Evolutionary conservation across 345 rosid genomes (phyloP), one percentile per base, ranked within the genome.

Genomic region (Syzygium oleosum): DNA sequence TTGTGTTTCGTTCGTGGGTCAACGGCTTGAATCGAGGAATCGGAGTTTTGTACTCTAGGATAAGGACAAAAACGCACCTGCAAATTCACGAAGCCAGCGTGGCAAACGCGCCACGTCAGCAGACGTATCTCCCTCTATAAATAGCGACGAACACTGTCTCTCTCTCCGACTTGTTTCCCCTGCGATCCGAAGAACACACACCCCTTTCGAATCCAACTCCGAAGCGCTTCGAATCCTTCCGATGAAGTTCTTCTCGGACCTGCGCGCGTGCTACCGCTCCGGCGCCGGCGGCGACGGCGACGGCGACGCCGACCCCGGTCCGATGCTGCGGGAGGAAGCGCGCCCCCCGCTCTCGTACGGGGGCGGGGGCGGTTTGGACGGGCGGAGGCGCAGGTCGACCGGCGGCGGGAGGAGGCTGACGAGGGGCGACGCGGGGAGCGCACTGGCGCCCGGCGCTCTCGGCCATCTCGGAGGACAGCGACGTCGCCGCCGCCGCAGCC

Each of bases 371-470:
- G 87, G 87, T 12, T 21, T 41, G 1, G 49, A 59, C 9, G 84
- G 52, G 5, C 65, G 83, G 22, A 55, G 87, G 63, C 77, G 38
- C 56, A 52, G 23, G 85, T n/a, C 53, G 86, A 41, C 85, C 4
- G 51, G 85, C 54, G 55, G 84, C 38, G 63, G 49, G 83, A 78
- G 49, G 51, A 85, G 54, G 87, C 38, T 88, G 29, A 83, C 55
- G 43, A 4, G 43, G 19, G 51, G 85, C 19, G 84, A 56, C 2
- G 7, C 61, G 43, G 52, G 21, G 43, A 46, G 12, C 17, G 80
- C 25, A 73, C 52, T 91, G 93, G 93, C 88, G 85, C 34, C 93
- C 93, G 54, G 87, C 34, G 46, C 90, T 91, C 7, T 86, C 90
- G n/a, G 87, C 10, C 27, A 91, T 90, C 73, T 80, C 87, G 23